Evolutionary conservation across 2,329 filamentous ascomycete species (phyloP), one percentile per base, ranked within the genome.

Genomic region (Arthrobotrys conoides): DNA sequence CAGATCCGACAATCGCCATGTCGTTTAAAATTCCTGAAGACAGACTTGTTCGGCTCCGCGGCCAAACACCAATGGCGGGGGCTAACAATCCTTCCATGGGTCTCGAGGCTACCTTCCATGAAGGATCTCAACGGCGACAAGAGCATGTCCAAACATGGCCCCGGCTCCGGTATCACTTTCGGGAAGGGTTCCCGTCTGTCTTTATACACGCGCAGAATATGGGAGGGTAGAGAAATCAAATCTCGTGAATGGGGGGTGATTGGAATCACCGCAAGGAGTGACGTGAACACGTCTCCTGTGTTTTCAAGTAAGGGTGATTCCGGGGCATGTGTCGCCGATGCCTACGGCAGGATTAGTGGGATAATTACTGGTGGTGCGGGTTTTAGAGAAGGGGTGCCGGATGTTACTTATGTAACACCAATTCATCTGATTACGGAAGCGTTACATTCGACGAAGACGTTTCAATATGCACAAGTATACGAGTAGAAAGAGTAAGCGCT

Each of bases 371-470:
- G 30, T 22, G 53, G 53, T 38, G 6, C 53, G 12, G 53, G 53
- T 59, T 38, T 38, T 14, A 22, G 4, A n/a, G 53, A 38, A n/a
- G 53, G 53, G 9, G 8, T 41, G 33, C 16, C 2, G 12, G 55
- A 61, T 44, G 9, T 61, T 44, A 61, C 55, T 22, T 61, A 61
- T 12, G 55, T 61, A 2, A 44, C 55, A 61, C 55, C 33, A 5
- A 44, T 44, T 16, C 36, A 41, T 20, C 24, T 41, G 18, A 61
- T 61, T 27, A 61, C 44, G 55, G 36, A 61, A 16, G 18, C 8
- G 33, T 5, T 61, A 16, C 55, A 44, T 5, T 22, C 33, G 36
- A 41, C 55, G 2, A 41, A 24, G 12, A 22, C 24, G 12, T 61
- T 61, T 61, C n/a, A n/a, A 61, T 0, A 41, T 44, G 55, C 55